A percentile compares a stretch with the other conserved stretches of the same genome.
phyloP scores from a whole-genome alignment of 2,329 filamentous ascomycete species.

The Colletotrichum somersetense region DNA sequence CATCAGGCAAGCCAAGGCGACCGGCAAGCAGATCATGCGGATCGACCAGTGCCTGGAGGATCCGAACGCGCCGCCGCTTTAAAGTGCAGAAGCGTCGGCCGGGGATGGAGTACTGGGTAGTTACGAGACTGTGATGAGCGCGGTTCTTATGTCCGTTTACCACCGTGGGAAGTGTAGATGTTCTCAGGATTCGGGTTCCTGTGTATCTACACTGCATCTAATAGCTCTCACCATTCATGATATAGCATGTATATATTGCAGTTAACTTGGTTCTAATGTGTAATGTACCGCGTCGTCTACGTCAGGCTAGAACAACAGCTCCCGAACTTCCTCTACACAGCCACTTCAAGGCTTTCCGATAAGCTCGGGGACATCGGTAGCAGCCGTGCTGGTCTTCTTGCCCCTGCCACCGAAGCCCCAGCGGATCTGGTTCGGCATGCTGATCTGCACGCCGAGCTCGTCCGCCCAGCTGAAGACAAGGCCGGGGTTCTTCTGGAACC shows the following conservation, averaged over 20 bases:
- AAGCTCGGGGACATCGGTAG: slow-evolving; percentile 7
- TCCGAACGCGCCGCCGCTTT: slow-evolving; percentile 64
- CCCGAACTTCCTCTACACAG: not conserved
- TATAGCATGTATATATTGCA: too few species aligned
- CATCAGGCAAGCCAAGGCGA: slow-evolving; percentile 72
- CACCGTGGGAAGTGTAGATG: too few species aligned
- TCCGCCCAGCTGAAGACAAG: slow-evolving; percentile 64
- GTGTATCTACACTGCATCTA: too few species aligned
- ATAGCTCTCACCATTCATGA: too few species aligned
- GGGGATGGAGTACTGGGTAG: too few species aligned
- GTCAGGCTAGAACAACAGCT: not conserved
- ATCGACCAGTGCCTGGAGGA: slow-evolving; percentile 76
- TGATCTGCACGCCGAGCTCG: slow-evolving; percentile 59
- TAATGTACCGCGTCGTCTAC: not conserved
- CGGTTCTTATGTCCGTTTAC: too few species aligned
- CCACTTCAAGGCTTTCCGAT: not conserved
- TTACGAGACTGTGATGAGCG: too few species aligned
- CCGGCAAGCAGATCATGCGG: slow-evolving; percentile 74
- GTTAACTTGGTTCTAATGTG: too few species aligned
- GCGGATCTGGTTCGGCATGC: slow-evolving; percentile 62
- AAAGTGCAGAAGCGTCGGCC: slow-evolving; percentile 1
- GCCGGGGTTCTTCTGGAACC: slow-evolving; percentile 67
- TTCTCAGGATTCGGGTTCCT: too few species aligned
- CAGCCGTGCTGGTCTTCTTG: slow-evolving; percentile 25
- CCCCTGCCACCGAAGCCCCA: slow-evolving; percentile 65